A percentile compares a stretch with the other conserved stretches of the same genome.
These are phyloP conservation scores for Blastobotrys serpentis DNA, from an alignment of 1,139 yeast species.

Conservation along the genomic window DNA sequence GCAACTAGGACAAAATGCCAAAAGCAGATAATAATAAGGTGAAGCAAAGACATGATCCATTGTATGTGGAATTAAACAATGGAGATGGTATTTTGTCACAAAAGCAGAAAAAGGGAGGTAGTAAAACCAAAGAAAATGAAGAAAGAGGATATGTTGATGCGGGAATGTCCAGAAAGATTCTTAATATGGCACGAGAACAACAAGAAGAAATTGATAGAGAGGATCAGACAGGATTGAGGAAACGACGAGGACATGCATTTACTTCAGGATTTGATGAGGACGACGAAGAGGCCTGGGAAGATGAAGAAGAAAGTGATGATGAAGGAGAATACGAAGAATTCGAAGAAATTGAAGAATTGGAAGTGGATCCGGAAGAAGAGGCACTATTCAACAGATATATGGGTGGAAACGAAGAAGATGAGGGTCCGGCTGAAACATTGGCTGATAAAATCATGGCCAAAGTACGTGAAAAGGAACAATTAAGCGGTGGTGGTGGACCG, in stretches of 20 bases:
- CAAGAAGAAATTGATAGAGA: constrained; percentile 81
- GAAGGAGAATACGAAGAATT: constrained; percentile 52
- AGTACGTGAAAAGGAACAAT: constrained; percentile 67
- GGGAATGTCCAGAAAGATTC: constrained; percentile 74
- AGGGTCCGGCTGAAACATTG: constrained; percentile 49
- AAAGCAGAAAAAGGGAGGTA: constrained; percentile 24
- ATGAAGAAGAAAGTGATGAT: constrained; percentile 40
- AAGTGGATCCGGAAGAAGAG: constrained; percentile 46
- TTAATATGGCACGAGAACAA: constrained; percentile 86
- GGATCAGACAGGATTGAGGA: constrained; percentile 43
- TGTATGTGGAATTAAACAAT: constrained; percentile 70
- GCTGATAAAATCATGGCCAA: constrained; percentile 93
- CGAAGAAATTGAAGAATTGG: constrained; percentile 50
- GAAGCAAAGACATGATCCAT: constrained; percentile 66
- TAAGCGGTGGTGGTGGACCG: constrained; percentile 23
- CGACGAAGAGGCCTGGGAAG: constrained; percentile 36
- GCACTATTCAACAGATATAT: constrained; percentile 42
- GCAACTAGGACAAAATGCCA: constrained; percentile 30
- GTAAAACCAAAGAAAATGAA: constrained; percentile 43
- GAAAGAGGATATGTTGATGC: constrained; percentile 77
- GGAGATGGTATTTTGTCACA: constrained; percentile 62
- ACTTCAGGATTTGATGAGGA: constrained; percentile 29
- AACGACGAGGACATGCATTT: constrained; percentile 13
- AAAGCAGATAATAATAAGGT: constrained; percentile 29
- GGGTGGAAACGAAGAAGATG: constrained; percentile 62